Percentiles rank a stretch among this genome's conserved stretches.
Evolutionary conservation across 805 yeast genomes (phyloP).

Genomic region (Vanderwaltozyma verrucispora): DNA sequence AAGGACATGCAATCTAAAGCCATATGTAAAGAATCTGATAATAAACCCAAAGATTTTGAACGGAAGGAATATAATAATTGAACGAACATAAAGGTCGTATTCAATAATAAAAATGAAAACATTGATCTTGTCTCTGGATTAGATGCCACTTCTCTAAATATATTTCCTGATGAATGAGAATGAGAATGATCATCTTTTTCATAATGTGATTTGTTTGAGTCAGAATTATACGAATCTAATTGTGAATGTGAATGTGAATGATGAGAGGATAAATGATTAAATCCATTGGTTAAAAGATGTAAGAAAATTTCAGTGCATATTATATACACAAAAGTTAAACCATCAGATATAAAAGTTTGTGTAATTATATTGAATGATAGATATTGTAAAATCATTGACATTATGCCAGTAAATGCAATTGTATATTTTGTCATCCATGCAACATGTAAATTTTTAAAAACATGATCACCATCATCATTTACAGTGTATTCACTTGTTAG

Average conservation of each 20-base stretch:
- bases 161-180: conserved; percentile 4
- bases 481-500: not conserved
- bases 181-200: not conserved
- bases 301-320: conserved; percentile 9
- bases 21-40: conserved; percentile 95
- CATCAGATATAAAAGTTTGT: conserved; percentile 6
- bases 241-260: conserved; percentile 7
- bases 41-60: conserved; percentile 81
- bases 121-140: conserved; percentile 77
- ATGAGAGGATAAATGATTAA: conserved; percentile 4
- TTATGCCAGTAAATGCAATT: conserved; percentile 20
- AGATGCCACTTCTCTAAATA: conserved; percentile 29
- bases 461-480: not conserved
- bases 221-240: too few species aligned
- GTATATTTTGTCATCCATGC: conserved; percentile 12
- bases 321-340: conserved; percentile 11
- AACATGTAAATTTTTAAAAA: conserved; percentile 3
- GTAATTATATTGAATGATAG: conserved; percentile 25
- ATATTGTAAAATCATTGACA: conserved; percentile 28
- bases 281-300: conserved; percentile 5
- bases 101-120: conserved; percentile 73
- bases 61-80: conserved; percentile 87
- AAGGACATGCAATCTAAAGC: conserved; percentile 88
- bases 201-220: too few species aligned
- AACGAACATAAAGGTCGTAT: conserved; percentile 88